Conservation (phyloP, 2,329 filamentous ascomycete species). For the Colletotrichum sp. region DNA sequence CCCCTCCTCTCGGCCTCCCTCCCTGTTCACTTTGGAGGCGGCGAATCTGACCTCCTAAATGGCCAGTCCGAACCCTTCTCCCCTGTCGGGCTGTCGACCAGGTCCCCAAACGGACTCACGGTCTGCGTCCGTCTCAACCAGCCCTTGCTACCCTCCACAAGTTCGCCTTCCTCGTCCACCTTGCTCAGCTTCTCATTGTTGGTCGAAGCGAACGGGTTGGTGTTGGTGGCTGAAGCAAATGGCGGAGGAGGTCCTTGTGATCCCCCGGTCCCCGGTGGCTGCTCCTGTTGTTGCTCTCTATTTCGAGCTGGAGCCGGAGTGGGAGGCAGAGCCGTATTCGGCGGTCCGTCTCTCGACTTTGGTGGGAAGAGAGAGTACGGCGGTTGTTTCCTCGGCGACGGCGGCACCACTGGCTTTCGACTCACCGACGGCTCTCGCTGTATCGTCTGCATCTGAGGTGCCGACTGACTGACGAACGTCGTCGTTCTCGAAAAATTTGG, state of each 20-base stretch:
- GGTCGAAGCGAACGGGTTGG: neutral
- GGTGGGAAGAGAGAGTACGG: slow-evolving; percentile 9
- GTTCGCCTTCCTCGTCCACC: slow-evolving; percentile 15
- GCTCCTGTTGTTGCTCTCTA: neutral
- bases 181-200: neutral
- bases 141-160: slow-evolving; percentile 23
- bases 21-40: neutral
- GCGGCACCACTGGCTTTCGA: neutral
- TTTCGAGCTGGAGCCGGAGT: neutral
- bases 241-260: neutral
- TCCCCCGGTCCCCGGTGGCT: neutral
- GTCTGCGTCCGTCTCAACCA: slow-evolving; percentile 36
- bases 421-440: neutral
- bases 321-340: neutral
- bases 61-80: slow-evolving; percentile 10
- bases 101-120: slow-evolving; percentile 38
- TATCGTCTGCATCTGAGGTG: neutral
- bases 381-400: slow-evolving; percentile 10
- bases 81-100: slow-evolving; percentile 23
- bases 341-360: neutral
- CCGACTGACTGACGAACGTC: neutral
- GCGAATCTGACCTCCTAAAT: neutral
- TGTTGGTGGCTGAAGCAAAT: neutral
- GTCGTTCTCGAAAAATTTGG: slow-evolving; percentile 12
- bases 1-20: neutral